Evolutionary conservation across 352 stramenopile species (phyloP).

Genomic region (Pythium diclinum): DNA sequence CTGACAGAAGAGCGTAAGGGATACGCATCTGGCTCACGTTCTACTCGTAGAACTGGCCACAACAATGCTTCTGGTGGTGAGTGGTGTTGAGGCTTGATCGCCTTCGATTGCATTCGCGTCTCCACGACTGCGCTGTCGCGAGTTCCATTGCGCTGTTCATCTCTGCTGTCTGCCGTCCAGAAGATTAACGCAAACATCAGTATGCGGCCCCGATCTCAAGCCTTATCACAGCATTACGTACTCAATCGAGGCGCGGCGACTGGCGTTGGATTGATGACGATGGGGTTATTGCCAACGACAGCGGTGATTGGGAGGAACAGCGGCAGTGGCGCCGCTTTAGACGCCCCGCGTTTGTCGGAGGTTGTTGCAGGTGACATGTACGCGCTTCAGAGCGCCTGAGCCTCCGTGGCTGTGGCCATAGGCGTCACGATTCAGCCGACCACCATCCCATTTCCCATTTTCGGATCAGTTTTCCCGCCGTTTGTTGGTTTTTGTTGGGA

Average conservation of each 20-base stretch:
- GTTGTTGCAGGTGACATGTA: neutral
- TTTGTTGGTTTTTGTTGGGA: neutral
- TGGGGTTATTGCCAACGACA: neutral
- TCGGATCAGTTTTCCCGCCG: conserved; percentile 5
- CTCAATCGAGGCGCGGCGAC: neutral
- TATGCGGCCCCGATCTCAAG: too few relatives aligned
- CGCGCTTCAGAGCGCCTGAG: neutral
- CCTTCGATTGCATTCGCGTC: neutral
- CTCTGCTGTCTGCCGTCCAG: neutral
- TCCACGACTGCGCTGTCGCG: neutral
- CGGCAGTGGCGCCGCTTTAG: neutral
- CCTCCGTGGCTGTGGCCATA: neutral
- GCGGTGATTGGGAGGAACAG: conserved; percentile 16
- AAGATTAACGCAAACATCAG: neutral
- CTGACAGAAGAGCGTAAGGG: neutral
- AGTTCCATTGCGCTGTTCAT: neutral
- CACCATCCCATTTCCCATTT: conserved; percentile 8
- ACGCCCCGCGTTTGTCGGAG: neutral
- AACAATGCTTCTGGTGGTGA: neutral
- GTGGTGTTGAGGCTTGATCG: neutral
- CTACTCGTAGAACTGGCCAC: neutral
- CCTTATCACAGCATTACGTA: neutral
- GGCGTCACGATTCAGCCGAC: neutral
- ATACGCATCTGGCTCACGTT: neutral
- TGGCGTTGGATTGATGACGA: conserved; percentile 15